Conservation (phyloP, 257 asterid species). For the Nicotiana undulata region DNA sequence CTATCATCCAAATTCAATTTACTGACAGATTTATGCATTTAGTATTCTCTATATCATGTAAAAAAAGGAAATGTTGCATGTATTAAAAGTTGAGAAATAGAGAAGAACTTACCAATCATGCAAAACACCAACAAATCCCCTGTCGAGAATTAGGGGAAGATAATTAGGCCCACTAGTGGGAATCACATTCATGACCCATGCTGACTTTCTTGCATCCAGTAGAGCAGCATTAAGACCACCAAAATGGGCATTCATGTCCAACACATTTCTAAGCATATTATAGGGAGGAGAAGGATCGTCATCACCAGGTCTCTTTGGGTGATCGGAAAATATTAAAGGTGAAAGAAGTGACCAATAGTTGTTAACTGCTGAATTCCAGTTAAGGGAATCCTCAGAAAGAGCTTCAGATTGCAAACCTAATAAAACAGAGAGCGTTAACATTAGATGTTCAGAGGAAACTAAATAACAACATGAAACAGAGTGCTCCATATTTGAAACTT, state of each 20-base stretch:
- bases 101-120: slow-evolving; percentile 71
- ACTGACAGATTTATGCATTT: background rate
- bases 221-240: slow-evolving; percentile 93
- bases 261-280: slow-evolving; percentile 97
- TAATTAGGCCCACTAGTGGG: slow-evolving; percentile 68
- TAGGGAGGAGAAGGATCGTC: slow-evolving; percentile 99
- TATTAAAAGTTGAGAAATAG: background rate
- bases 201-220: slow-evolving; percentile 72
- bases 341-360: slow-evolving; percentile 96
- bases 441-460: background rate
- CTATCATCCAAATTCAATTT: slow-evolving; percentile 1
- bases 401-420: slow-evolving; percentile 64
- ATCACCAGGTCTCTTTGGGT: slow-evolving; percentile 98
- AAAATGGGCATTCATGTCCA: slow-evolving; percentile 92
- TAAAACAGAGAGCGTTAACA: slow-evolving; percentile 1
- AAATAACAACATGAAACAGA: background rate
- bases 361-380: slow-evolving; percentile 68
- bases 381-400: slow-evolving; percentile 60
- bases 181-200: slow-evolving; percentile 96
- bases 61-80: background rate
- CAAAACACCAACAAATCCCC: slow-evolving; percentile 81
- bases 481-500: background rate
- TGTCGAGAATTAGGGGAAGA: slow-evolving; percentile 76
- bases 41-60: background rate
- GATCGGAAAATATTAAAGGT: slow-evolving; percentile 93